phyloP scores from a whole-genome alignment of 2,329 filamentous ascomycete genomes.

The Golovinomyces cichoracearum region DNA sequence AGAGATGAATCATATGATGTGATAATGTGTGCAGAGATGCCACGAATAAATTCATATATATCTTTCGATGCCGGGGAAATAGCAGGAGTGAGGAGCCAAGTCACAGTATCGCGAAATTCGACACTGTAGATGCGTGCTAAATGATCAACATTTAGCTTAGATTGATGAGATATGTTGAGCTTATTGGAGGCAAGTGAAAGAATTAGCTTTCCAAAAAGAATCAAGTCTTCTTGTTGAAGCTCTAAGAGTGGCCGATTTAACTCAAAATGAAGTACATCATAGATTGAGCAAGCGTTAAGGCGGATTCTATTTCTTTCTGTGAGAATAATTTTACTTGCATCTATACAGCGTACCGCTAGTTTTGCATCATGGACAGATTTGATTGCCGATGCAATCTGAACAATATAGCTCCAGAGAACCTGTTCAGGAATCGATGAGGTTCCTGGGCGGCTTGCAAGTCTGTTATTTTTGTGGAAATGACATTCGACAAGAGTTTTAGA shows the following conservation, averaged over 20 bases:
- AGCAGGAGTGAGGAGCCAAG: conserved; percentile 52
- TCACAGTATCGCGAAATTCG: conserved; percentile 52
- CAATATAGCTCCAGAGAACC: conserved; percentile 71
- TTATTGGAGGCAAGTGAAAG: conserved; percentile 55
- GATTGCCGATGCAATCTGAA: conserved; percentile 70
- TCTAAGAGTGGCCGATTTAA: conserved; percentile 40
- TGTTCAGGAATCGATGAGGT: conserved; percentile 32
- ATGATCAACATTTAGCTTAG: conserved; percentile 50
- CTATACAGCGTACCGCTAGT: conserved; percentile 64
- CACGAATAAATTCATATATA: conserved; percentile 53
- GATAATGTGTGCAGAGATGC: conserved; percentile 54
- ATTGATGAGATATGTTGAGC: conserved; percentile 22
- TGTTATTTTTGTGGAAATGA: conserved; percentile 27
- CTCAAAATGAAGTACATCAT: conserved; percentile 74
- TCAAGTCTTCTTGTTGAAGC: conserved; percentile 66
- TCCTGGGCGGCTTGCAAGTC: conserved; percentile 17
- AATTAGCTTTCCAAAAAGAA: conserved; percentile 60
- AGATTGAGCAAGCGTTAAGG: conserved; percentile 62
- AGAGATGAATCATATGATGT: conserved; percentile 51
- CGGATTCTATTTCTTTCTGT: conserved; percentile 78
- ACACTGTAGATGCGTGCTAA: conserved; percentile 51
- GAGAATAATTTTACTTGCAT: conserved; percentile 66
- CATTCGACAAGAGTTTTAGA: conserved; percentile 73
- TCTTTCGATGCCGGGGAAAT: conserved; percentile 34
- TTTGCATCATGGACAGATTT: conserved; percentile 61